Evolutionary conservation across 2,329 filamentous ascomycete genomes (phyloP).

Genomic region (Aureobasidium sp.): DNA sequence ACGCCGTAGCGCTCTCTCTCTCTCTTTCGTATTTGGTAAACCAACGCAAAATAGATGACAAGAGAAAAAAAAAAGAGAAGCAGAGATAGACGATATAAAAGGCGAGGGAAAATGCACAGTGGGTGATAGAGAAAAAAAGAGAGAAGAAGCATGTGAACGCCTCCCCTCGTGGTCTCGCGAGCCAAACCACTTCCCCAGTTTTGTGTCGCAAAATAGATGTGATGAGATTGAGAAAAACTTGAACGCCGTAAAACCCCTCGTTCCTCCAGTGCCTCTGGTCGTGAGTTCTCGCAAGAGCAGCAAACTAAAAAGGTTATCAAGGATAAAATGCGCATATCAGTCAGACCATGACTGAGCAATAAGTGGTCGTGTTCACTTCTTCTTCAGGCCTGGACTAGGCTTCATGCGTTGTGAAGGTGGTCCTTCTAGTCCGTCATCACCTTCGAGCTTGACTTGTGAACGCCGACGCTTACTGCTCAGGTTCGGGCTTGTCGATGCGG

Average conservation of each 20-base stretch:
- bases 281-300: background rate
- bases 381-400: background rate
- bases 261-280: background rate
- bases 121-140: background rate
- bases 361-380: background rate
- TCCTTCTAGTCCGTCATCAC: slow-evolving; percentile 41
- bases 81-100: background rate
- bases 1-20: background rate
- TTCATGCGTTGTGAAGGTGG: slow-evolving; percentile 11
- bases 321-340: slow-evolving; percentile 7
- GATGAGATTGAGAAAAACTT: background rate
- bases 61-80: background rate
- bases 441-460: slow-evolving; percentile 55
- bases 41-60: background rate
- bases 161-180: slow-evolving; percentile 5
- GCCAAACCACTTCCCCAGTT: background rate
- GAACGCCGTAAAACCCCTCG: background rate
- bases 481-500: slow-evolving; percentile 57
- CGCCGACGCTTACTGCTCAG: slow-evolving; percentile 53
- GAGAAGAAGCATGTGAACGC: slow-evolving; percentile 5
- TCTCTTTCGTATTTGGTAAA: background rate
- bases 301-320: slow-evolving; percentile 2
- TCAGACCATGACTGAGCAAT: background rate
- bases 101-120: background rate
- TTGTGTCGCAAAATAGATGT: slow-evolving; percentile 1